phyloP scores from a whole-genome alignment of 108 stramenopile species.

The Skeletonema marinoi region DNA sequence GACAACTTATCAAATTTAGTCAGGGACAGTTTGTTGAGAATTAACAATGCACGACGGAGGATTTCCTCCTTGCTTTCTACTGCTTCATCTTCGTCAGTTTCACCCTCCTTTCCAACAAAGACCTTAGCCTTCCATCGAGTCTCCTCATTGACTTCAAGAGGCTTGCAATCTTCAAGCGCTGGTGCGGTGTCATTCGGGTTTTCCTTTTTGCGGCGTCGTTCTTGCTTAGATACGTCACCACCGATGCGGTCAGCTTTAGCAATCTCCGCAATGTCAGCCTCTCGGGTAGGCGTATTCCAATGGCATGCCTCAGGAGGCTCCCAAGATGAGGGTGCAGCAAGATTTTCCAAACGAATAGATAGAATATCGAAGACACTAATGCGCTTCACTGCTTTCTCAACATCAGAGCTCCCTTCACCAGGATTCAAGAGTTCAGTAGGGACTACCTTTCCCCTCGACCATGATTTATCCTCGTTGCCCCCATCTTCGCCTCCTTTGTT shows the following conservation, averaged over 20 bases:
- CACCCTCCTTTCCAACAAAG: constrained; percentile 32
- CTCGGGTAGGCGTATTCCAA: constrained; percentile 47
- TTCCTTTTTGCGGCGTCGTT: constrained; percentile 12
- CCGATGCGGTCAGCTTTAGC: constrained; percentile 43
- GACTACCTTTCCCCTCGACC: constrained; percentile 30
- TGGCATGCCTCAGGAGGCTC: constrained; percentile 45
- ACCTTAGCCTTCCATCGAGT: constrained; percentile 77
- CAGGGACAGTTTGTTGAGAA: constrained; percentile 92
- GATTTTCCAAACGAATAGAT: constrained; percentile 51
- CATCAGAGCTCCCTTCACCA: constrained; percentile 58
- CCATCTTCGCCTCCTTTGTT: constrained; percentile 14
- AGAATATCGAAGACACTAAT: constrained; percentile 55
- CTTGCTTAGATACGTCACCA: constrained; percentile 39
- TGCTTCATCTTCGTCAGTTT: constrained; percentile 16
- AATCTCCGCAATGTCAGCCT: constrained; percentile 39
- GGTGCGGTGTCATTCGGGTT: constrained; percentile 71
- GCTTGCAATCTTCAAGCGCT: constrained; percentile 75
- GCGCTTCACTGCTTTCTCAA: constrained; percentile 67
- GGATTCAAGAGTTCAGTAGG: constrained; percentile 45
- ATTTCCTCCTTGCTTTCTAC: constrained; percentile 57
- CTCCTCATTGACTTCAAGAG: constrained; percentile 81
- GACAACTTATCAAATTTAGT: constrained; percentile 88
- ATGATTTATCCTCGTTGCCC: constrained; percentile 11
- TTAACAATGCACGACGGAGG: constrained; percentile 66
- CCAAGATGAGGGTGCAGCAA: constrained; percentile 55